Evolutionary conservation across 179 eudicot genomes (phyloP), one percentile per base, ranked within the genome.

Genomic region (Kewa caespitosa): DNA sequence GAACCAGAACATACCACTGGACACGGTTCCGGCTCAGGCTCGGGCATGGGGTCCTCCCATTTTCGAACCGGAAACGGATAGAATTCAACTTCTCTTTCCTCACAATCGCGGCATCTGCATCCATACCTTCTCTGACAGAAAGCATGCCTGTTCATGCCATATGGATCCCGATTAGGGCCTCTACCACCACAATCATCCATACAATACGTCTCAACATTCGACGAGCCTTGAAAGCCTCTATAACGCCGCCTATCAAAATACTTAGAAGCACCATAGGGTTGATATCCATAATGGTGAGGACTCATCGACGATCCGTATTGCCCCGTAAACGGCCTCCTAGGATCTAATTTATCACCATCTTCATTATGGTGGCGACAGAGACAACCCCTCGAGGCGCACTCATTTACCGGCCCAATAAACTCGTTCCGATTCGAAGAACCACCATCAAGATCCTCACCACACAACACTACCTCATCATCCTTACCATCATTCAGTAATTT

Each of bases 1-100:
- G 23, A 38, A 22, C 32, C 30, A 78, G n/a, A 78, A 30, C 79
- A 78, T 84, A 86, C 89, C 89, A 86, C 89, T 36, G 72, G 69
- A 67, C 79, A 78, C 0, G 73, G 82, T 71, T 84, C 81, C 1
- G 69, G 76, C 67, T 75, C 79, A 33, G n/a, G n/a, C n/a, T n/a
- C n/a, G n/a, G n/a, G n/a, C n/a, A n/a, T n/a, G n/a, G n/a, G n/a
- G n/a, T n/a, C n/a, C n/a, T 55, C 10, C 50, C 15, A 59, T 36
- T 37, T 52, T 20, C 1, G 39, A 43, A 28, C 25, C 30, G 30
- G 22, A 57, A 41, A 57, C 7, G 22, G 70, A 42, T 55, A 36
- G 60, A 43, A 1, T 42, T 50, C 76, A 63, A 23, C 3, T 25
- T 67, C 80, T 37, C 27, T 66, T 34, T 32, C 69, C 41, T 17